Evolutionary conservation across 306 rosid species (phyloP).

Genomic region (Dalbergia cultrata): DNA sequence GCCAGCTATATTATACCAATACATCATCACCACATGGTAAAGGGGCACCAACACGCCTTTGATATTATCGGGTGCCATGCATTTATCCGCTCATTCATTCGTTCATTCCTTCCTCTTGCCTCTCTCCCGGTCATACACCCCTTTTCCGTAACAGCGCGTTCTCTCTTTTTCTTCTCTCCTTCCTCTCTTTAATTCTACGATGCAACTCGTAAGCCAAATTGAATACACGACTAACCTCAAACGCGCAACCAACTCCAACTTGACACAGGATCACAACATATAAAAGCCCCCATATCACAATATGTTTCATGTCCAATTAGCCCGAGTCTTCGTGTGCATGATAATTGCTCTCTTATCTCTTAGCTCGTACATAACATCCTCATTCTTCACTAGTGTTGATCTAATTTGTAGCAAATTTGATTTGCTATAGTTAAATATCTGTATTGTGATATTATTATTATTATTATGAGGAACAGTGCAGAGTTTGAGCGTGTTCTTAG

Average conservation of each 20-base stretch:
- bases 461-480: background rate
- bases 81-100: background rate
- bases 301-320: background rate
- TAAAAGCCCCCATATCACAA: background rate
- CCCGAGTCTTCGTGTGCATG: background rate
- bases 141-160: background rate
- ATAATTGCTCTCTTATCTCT: background rate
- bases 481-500: conserved; percentile 55
- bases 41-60: background rate
- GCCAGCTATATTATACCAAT: too few species aligned
- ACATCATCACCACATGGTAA: background rate
- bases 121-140: background rate
- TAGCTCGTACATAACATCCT: background rate
- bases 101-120: background rate
- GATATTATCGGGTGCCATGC: background rate
- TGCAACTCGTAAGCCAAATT: background rate
- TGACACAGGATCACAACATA: background rate
- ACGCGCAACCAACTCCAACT: conserved; percentile 11
- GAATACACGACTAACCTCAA: background rate
- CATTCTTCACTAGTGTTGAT: background rate
- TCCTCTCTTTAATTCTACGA: background rate
- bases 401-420: background rate
- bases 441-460: background rate
- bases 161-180: background rate
- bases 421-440: background rate